Percentiles rank a stretch among this genome's conserved stretches.
These are phyloP conservation scores for Ascochyta koolunga DNA, from an alignment of 2,329 filamentous ascomycete species.

Conservation along the genomic window DNA sequence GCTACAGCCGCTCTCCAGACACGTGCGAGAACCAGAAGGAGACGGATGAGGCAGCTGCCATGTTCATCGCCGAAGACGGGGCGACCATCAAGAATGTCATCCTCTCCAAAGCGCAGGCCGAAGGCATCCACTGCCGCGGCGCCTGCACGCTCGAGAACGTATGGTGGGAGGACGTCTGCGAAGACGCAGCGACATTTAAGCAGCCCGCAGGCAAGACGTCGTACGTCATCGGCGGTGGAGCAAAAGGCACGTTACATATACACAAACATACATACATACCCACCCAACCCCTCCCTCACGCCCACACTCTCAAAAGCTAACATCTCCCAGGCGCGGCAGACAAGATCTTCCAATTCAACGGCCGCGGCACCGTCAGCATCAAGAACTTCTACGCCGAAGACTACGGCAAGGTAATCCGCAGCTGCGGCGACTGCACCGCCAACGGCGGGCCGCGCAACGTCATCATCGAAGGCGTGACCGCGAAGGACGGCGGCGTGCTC, in stretches of 20 bases:
- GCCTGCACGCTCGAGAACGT: constrained; percentile 47
- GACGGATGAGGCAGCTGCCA: constrained; percentile 24
- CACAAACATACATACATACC: rapidly evolving
- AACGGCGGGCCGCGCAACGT: constrained; percentile 51
- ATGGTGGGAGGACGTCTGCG: constrained; percentile 19
- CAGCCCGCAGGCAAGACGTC: constrained; percentile 11
- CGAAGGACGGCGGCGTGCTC: constrained; percentile 25
- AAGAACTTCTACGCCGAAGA: constrained; percentile 29
- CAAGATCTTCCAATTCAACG: constrained; percentile 36
- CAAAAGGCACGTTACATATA: constrained; percentile 1
- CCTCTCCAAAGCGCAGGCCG: constrained; percentile 54
- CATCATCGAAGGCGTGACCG: constrained; percentile 45
- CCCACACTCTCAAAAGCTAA: too few species aligned
- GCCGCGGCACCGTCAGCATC: constrained; percentile 27
- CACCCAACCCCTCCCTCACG: too few species aligned
- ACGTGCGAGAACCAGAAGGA: constrained; percentile 18
- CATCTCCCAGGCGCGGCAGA: constrained; percentile 15
- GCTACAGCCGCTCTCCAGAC: constrained; percentile 18
- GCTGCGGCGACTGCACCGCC: constrained; percentile 41
- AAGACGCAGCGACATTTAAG: constrained; percentile 23
- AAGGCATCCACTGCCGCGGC: constrained; percentile 58
- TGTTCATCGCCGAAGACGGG: constrained; percentile 46
- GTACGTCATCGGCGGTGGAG: constrained; percentile 30
- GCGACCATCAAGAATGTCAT: constrained; percentile 58
- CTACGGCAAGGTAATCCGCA: constrained; percentile 27